Percentiles rank a stretch among this genome's conserved stretches.
Evolutionary conservation across 78 protist species (phyloP).

Genomic region (Dictyostelium intermedium): DNA sequence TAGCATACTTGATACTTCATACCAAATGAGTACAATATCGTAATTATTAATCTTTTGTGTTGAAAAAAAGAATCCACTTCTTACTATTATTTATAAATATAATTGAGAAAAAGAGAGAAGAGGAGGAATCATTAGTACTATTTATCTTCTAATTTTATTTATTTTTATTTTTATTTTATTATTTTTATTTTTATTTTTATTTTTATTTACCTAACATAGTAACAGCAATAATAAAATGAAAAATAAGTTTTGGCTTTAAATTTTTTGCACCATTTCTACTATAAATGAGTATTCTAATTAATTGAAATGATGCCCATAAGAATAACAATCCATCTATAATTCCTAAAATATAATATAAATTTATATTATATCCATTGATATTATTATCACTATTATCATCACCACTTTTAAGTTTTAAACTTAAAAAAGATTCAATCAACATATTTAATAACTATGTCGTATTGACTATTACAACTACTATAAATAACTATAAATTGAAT

Average conservation of each 20-base stretch:
- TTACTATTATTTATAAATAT: background rate
- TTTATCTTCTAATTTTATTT: background rate
- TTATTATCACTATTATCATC: background rate
- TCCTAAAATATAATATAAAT: slow-evolving; percentile 47
- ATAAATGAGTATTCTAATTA: slow-evolving; percentile 21
- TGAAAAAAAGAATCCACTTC: slow-evolving; percentile 62
- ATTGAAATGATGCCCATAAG: slow-evolving; percentile 43
- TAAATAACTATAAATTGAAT: background rate
- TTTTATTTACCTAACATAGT: slow-evolving; percentile 48
- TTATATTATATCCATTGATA: background rate
- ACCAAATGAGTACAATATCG: slow-evolving; percentile 6
- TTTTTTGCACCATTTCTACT: slow-evolving; percentile 33
- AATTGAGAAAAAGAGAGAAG: background rate
- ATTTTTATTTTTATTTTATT: background rate
- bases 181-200: no score
- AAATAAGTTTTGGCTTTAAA: slow-evolving; percentile 45
- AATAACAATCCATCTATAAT: slow-evolving; percentile 37
- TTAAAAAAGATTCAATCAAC: background rate
- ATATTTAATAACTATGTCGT: background rate
- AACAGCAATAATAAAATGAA: slow-evolving; percentile 64
- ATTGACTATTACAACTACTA: background rate
- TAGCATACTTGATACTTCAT: slow-evolving; percentile 42
- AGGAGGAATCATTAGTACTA: no score
- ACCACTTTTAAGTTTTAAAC: background rate
- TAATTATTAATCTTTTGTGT: background rate